Base-by-base conservation (phyloP, 768 basidiomycete species). In the Rhodosporidiobolus odoratus region DNA sequence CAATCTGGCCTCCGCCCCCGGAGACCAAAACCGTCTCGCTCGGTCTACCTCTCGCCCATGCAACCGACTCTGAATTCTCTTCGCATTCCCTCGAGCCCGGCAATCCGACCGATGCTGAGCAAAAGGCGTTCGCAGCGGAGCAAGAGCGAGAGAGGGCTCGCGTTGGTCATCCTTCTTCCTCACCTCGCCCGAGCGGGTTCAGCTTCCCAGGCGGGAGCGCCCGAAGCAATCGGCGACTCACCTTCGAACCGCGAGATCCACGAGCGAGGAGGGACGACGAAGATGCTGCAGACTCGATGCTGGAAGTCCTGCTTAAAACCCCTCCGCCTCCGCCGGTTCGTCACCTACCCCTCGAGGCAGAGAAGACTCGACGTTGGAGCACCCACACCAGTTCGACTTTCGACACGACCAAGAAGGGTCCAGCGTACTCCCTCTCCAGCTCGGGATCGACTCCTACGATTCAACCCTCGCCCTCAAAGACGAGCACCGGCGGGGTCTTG, bases 231-330 rank as follows among this genome's bases (percentile, higher is more conserved):
- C n/a, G n/a, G n/a, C n/a, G n/a, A n/a, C n/a, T n/a, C n/a, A n/a
- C n/a, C n/a, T 48, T 70, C 45, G 58, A 65, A 27, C 69, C 69
- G 1, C 57, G 69, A 21, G 50, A 65, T 37, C 69, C 69, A 0
- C 58, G 69, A 16, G 59, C 69, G 19, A 15, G 38, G 5, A 41
- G 27, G 15, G 69, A 65, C 23, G 69, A 70, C 8, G n/a, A 23
- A 17, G 69, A 65, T 2, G 52, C 53, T 19, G 48, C 38, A 27
- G 69, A 64, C 3, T 65, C 63, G 19, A 65, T 60, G 52, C 69
- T 70, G 43, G 69, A 70, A 15, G 69, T 70, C 12, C 45, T 70
- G 2, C 63, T 70, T n/a, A 61, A 61, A 52, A 53, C 19, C 17
- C 19, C 15, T 8, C 8, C 52, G 54, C 4, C 21, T 27, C 27